Evolutionary conservation across 257 asterid genomes (phyloP).

Genomic region (Penstemon newberryi): DNA sequence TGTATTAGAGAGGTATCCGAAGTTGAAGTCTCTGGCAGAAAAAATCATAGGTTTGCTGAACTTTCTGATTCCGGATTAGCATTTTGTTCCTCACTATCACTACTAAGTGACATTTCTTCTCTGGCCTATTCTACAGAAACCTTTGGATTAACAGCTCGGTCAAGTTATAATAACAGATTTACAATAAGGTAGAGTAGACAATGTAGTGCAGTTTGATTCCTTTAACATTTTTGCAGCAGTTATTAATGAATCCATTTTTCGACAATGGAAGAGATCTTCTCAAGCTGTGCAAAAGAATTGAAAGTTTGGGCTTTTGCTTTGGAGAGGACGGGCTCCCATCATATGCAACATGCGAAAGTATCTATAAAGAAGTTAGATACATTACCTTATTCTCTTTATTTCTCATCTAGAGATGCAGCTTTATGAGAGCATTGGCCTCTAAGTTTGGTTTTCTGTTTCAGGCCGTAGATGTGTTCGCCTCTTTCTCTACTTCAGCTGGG

Average conservation of each 20-base stretch:
- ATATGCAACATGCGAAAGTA: slow-evolving; percentile 43
- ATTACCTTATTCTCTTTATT: slow-evolving; percentile 1
- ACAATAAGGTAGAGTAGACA: slow-evolving; percentile 56
- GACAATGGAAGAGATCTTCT: slow-evolving; percentile 74
- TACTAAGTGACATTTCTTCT: slow-evolving; percentile 16
- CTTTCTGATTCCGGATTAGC: background rate
- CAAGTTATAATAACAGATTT: slow-evolving; percentile 64
- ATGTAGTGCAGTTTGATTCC: background rate
- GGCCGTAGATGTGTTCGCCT: slow-evolving; percentile 92
- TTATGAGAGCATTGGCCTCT: slow-evolving; percentile 18
- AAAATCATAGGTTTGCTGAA: slow-evolving; percentile 65
- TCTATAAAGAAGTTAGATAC: slow-evolving; percentile 70
- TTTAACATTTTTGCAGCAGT: slow-evolving; percentile 21
- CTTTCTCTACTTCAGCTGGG: slow-evolving; percentile 62
- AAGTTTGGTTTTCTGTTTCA: slow-evolving; percentile 35
- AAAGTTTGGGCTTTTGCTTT: slow-evolving; percentile 33
- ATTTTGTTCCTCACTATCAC: background rate
- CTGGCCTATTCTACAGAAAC: slow-evolving; percentile 54
- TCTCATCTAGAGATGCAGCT: slow-evolving; percentile 9
- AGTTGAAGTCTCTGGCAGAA: slow-evolving; percentile 50
- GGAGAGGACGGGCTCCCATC: slow-evolving; percentile 22
- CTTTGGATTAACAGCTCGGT: slow-evolving; percentile 47
- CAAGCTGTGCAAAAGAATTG: slow-evolving; percentile 85
- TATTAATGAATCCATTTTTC: slow-evolving; percentile 22
- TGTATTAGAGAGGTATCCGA: slow-evolving; percentile 71